phyloP scores from a whole-genome alignment of 371 early-diverging fungal species.

The Batkoa obscura region DNA sequence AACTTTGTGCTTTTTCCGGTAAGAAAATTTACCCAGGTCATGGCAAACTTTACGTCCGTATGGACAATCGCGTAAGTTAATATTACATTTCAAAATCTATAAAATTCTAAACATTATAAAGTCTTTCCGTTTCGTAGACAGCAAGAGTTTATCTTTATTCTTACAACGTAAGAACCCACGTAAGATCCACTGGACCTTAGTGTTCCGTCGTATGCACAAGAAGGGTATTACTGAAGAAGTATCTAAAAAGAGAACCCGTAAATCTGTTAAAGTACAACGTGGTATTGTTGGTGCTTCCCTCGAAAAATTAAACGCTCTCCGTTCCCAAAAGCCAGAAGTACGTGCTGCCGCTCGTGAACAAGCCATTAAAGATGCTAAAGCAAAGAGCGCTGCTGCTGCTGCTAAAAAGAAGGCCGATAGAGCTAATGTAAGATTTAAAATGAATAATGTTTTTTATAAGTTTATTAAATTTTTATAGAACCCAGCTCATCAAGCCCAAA shows the following conservation, averaged over 20 bases:
- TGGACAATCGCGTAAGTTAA: conserved; percentile 45
- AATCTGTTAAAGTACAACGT: conserved; percentile 89
- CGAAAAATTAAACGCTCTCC: conserved; percentile 90
- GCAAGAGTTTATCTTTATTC: conserved; percentile 89
- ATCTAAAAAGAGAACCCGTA: conserved; percentile 87
- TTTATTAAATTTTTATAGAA: conserved; percentile 1
- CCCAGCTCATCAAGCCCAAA: conserved; percentile 17
- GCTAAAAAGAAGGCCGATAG: conserved; percentile 67
- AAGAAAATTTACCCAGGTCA: conserved; percentile 97
- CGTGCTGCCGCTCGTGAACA: conserved; percentile 80
- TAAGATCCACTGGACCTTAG: conserved; percentile 91
- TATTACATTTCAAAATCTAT: too few relatives aligned
- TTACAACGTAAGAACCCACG: conserved; percentile 91
- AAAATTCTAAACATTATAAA: too few relatives aligned
- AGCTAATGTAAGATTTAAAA: conserved; percentile 16
- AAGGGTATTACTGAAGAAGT: conserved; percentile 94
- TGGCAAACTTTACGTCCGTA: conserved; percentile 80
- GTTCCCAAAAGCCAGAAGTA: conserved; percentile 84
- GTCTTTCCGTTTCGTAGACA: conserved; percentile 86
- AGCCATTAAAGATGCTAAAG: conserved; percentile 76
- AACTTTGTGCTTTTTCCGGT: conserved; percentile 89
- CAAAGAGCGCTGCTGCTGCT: conserved; percentile 57
- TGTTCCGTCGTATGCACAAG: conserved; percentile 95
- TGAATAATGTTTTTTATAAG: background rate
- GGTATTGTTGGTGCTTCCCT: conserved; percentile 87